Evolutionary conservation across 306 rosid species (phyloP).

Genomic region (Sicyos baderoa): DNA sequence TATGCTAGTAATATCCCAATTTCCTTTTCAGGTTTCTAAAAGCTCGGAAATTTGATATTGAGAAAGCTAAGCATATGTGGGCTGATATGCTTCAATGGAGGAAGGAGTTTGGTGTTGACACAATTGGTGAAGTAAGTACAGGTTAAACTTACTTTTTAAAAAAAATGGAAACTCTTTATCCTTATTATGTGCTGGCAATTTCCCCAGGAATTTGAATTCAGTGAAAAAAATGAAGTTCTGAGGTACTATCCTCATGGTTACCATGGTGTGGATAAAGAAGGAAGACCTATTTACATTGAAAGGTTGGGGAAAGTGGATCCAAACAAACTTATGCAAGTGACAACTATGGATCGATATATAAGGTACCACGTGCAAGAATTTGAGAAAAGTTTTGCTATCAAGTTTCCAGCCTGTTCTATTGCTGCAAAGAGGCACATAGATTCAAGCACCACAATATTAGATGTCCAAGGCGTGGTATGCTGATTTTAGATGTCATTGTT

Average conservation of each 20-base stretch:
- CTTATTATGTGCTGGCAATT: constrained; percentile 16
- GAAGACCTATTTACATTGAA: constrained; percentile 91
- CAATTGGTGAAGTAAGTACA: constrained; percentile 56
- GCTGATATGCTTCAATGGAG: constrained; percentile 95
- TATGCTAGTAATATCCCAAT: constrained; percentile 10
- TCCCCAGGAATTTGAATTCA: constrained; percentile 74
- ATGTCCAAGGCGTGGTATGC: constrained; percentile 99
- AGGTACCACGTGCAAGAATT: constrained; percentile 84
- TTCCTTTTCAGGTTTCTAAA: constrained; percentile 55
- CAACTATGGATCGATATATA: constrained; percentile 82
- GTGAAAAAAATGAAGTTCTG: constrained; percentile 61
- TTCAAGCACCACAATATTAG: constrained; percentile 87
- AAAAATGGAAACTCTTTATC: neutral
- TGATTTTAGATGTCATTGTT: neutral
- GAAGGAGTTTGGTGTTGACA: constrained; percentile 70
- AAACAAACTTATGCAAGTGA: constrained; percentile 83
- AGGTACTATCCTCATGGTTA: constrained; percentile 84
- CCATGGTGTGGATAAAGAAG: constrained; percentile 97
- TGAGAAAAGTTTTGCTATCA: constrained; percentile 72
- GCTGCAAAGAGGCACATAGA: constrained; percentile 96
- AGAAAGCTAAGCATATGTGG: constrained; percentile 96
- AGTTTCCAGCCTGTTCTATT: constrained; percentile 91
- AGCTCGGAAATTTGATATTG: constrained; percentile 86
- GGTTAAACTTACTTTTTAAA: neutral
- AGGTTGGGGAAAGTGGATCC: constrained; percentile 92